phyloP scores from a whole-genome alignment of 2,329 filamentous ascomycete species.

The Microsporum ferrugineum region DNA sequence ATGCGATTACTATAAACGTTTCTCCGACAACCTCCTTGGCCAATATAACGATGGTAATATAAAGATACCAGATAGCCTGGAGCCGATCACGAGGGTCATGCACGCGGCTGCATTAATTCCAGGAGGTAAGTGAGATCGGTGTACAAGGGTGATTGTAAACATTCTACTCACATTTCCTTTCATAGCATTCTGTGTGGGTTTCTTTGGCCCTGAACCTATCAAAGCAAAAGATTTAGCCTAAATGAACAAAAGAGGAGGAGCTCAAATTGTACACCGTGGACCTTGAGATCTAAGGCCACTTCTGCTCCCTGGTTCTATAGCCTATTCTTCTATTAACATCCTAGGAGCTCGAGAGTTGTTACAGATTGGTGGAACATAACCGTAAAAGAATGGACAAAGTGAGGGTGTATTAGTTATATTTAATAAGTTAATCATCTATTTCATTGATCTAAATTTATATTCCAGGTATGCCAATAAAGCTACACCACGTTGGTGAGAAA shows the following conservation, averaged over 20 bases:
- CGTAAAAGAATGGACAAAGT: background rate
- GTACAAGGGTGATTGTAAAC: background rate
- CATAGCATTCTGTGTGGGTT: constrained; percentile 28
- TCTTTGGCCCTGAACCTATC: constrained; percentile 27
- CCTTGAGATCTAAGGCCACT: background rate
- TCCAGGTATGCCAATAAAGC: constrained; percentile 36
- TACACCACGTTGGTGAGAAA: constrained; percentile 32
- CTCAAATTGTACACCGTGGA: background rate
- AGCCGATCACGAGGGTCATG: constrained; percentile 47
- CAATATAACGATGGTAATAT: constrained; percentile 30
- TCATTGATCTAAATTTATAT: constrained; percentile 18
- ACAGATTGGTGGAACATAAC: background rate
- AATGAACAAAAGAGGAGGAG: background rate
- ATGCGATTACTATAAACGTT: constrained; percentile 21
- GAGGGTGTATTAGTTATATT: background rate
- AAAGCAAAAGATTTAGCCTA: background rate
- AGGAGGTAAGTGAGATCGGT: constrained; percentile 37
- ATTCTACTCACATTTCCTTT: constrained; percentile 13
- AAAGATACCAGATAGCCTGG: constrained; percentile 34
- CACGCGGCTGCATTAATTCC: constrained; percentile 46
- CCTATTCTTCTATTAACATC: background rate
- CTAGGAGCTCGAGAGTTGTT: background rate
- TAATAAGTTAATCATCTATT: background rate
- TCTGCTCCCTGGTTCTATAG: background rate
- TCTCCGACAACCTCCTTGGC: constrained; percentile 27